A percentile compares a stretch with the other conserved stretches of the same genome.
phyloP scores from a whole-genome alignment of 2,329 filamentous ascomycete species.

The Dothidotthia symphoricarpi region DNA sequence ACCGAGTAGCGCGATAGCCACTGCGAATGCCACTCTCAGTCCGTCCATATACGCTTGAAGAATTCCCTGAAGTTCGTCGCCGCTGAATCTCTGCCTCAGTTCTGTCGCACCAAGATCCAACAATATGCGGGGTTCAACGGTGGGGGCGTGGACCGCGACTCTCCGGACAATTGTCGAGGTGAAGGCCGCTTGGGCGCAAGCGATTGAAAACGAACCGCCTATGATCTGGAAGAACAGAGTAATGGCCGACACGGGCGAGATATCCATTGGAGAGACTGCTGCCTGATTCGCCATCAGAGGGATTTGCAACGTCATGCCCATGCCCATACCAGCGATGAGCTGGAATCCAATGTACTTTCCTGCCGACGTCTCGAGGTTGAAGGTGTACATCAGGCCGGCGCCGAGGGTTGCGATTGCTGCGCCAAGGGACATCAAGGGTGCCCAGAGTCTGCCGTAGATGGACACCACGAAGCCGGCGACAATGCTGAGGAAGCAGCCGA shows the following conservation, averaged over 20 bases:
- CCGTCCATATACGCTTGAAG: constrained; percentile 27
- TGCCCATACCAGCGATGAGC: constrained; percentile 45
- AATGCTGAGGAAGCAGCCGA: too few relatives aligned
- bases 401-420: constrained; percentile 23
- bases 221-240: constrained; percentile 46
- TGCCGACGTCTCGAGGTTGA: constrained; percentile 38
- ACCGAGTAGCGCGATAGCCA: too few relatives aligned
- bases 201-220: constrained; percentile 46
- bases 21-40: too few relatives aligned
- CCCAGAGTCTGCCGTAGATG: constrained; percentile 35
- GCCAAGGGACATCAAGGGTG: constrained; percentile 43
- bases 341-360: constrained; percentile 52
- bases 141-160: constrained; percentile 37
- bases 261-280: constrained; percentile 36
- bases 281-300: constrained; percentile 45
- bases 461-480: too few relatives aligned
- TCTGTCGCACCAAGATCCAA: constrained; percentile 48
- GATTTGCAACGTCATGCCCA: constrained; percentile 46
- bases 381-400: constrained; percentile 28
- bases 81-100: constrained; percentile 38
- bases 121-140: constrained; percentile 35
- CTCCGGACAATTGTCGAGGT: constrained; percentile 40
- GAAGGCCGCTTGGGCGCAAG: constrained; percentile 46
- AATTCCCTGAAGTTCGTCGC: constrained; percentile 19
- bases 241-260: constrained; percentile 43